phyloP scores from a whole-genome alignment of 2,329 filamentous ascomycete genomes.

The Arthroderma uncinatum region DNA sequence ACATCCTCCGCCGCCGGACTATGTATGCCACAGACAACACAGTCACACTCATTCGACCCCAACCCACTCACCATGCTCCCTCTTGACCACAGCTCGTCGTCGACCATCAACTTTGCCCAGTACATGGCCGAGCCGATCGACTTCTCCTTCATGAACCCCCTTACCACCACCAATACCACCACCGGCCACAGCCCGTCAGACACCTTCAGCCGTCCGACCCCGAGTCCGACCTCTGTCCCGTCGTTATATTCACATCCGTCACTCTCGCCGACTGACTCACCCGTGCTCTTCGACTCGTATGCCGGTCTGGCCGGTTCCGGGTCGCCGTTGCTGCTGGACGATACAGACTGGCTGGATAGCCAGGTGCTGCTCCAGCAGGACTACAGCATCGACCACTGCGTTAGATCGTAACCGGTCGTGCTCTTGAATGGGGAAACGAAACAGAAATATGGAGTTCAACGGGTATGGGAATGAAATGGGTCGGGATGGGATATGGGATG shows the following conservation, averaged over 20 bases:
- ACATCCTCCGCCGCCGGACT: background rate
- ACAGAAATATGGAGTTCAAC: background rate
- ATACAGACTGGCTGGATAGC: slow-evolving; percentile 15
- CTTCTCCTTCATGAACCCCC: slow-evolving; percentile 10
- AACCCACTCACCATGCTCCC: slow-evolving; percentile 6
- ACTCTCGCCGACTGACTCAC: slow-evolving; percentile 13
- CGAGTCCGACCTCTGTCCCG: slow-evolving; percentile 10
- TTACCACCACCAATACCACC: background rate
- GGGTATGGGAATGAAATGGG: background rate
- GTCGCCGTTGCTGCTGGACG: slow-evolving; percentile 14
- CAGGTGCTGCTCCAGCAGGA: slow-evolving; percentile 4
- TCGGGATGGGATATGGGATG: too few species aligned
- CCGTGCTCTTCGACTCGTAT: slow-evolving; percentile 12
- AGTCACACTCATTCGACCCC: background rate
- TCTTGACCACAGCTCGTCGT: slow-evolving; percentile 7
- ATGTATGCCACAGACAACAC: background rate
- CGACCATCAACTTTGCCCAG: slow-evolving; percentile 10
- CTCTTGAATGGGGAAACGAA: background rate
- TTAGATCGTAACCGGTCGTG: background rate
- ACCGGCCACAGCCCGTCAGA: background rate
- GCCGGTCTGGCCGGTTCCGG: slow-evolving; percentile 6
- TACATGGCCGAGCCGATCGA: slow-evolving; percentile 14
- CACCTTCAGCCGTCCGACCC: background rate
- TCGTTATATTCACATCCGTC: slow-evolving; percentile 13
- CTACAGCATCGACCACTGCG: background rate